Percentiles rank a stretch among this genome's conserved stretches.
Evolutionary conservation across 2,329 filamentous ascomycete species (phyloP).

Genomic region (Zalaria obscura): DNA sequence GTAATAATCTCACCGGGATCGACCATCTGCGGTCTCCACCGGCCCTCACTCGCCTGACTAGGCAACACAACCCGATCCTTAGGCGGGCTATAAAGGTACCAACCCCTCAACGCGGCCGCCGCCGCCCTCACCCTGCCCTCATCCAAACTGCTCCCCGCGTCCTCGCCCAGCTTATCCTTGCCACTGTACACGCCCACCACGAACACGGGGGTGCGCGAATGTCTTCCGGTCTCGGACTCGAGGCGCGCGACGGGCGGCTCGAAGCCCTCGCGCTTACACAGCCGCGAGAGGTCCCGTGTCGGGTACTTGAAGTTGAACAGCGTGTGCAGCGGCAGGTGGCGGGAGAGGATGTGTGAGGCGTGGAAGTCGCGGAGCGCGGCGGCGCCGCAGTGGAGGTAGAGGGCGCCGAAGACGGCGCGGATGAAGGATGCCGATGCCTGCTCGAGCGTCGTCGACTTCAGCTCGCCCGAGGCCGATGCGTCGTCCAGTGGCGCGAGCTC

Average conservation of each 20-base stretch:
- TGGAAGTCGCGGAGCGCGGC: conserved; percentile 72
- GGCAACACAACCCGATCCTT: conserved; percentile 35
- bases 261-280: conserved; percentile 84
- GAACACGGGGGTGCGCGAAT: conserved; percentile 75
- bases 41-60: conserved; percentile 29
- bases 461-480: conserved; percentile 1
- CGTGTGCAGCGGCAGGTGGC: conserved; percentile 37
- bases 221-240: conserved; percentile 77
- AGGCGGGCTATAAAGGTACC: conserved; percentile 87
- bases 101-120: conserved; percentile 75
- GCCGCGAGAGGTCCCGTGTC: conserved; percentile 64
- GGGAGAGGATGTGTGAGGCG: conserved; percentile 58
- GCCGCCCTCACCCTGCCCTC: conserved; percentile 67
- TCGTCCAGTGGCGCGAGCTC: background rate
- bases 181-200: conserved; percentile 92
- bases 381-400: conserved; percentile 75
- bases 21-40: conserved; percentile 41
- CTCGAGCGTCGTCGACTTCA: conserved; percentile 29
- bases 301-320: conserved; percentile 79
- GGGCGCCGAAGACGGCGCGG: conserved; percentile 65
- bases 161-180: conserved; percentile 82
- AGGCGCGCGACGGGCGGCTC: conserved; percentile 75
- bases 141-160: conserved; percentile 62
- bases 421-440: conserved; percentile 63
- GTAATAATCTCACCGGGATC: conserved; percentile 43